Conservation (phyloP, 495 filamentous ascomycete species). For the Neurospora pannonica region DNA sequence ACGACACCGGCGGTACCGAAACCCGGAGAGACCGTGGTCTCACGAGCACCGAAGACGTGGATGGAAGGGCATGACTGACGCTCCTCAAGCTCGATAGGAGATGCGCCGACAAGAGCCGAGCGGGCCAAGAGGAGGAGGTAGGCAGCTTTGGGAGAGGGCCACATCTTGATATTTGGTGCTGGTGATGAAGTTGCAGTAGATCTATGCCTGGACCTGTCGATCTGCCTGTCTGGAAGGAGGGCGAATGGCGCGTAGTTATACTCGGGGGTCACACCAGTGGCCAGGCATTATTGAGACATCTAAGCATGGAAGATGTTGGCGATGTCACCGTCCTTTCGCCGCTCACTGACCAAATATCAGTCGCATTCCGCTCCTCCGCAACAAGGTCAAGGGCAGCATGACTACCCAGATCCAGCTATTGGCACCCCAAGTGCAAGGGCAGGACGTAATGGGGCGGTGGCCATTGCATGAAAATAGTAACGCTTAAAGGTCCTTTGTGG, state of each 20-base stretch:
- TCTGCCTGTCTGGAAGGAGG: neutral
- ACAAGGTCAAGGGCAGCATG: neutral
- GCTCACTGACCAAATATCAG: neutral
- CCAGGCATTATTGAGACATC: neutral
- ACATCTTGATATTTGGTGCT: slow-evolving; percentile 15
- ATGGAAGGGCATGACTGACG: slow-evolving; percentile 37
- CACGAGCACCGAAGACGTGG: slow-evolving; percentile 56
- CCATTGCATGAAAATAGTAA: neutral
- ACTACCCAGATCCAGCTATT: neutral
- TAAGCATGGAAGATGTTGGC: neutral
- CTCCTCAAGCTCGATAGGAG: slow-evolving; percentile 22
- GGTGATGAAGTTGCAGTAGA: neutral
- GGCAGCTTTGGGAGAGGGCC: slow-evolving; percentile 22
- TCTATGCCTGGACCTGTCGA: neutral
- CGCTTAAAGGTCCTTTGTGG: neutral
- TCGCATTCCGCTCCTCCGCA: slow-evolving; percentile 20
- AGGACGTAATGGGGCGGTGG: neutral
- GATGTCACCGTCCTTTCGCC: neutral
- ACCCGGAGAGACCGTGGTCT: slow-evolving; percentile 48
- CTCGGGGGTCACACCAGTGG: neutral
- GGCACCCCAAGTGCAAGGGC: neutral
- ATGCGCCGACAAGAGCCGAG: slow-evolving; percentile 20
- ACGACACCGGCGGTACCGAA: slow-evolving; percentile 45
- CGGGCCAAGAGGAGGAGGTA: slow-evolving; percentile 19
- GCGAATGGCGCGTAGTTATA: neutral